Evolutionary conservation across 179 eudicot species (phyloP).

Genomic region (Beta corolliflora): DNA sequence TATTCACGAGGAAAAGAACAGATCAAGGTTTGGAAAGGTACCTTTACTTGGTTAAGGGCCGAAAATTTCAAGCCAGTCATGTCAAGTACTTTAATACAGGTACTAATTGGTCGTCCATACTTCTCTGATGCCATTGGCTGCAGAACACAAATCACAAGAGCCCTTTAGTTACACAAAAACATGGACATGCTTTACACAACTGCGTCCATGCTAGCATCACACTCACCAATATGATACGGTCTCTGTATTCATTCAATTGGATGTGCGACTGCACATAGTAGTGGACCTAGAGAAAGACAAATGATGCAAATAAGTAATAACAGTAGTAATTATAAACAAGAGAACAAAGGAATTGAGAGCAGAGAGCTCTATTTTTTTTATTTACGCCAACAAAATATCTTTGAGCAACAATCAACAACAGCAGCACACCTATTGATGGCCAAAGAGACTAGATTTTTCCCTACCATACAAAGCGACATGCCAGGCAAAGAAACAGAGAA

Average conservation of each 20-base stretch:
- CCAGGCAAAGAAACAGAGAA: not conserved
- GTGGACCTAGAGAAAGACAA: constrained; percentile 52
- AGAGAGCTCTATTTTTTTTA: not conserved
- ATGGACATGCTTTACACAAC: not conserved
- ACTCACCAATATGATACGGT: constrained; percentile 85
- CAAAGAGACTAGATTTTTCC: not conserved
- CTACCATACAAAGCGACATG: not conserved
- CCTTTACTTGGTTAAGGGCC: constrained; percentile 78
- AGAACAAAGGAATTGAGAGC: not conserved
- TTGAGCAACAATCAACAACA: not conserved
- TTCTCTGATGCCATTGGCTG: constrained; percentile 66
- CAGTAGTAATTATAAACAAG: not conserved
- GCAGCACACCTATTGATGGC: not conserved
- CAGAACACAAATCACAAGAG: constrained; percentile 20
- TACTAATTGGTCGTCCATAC: constrained; percentile 57
- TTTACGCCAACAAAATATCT: not conserved
- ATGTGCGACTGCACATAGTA: constrained; percentile 93
- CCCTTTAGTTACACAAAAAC: constrained; percentile 5
- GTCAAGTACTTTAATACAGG: constrained; percentile 71
- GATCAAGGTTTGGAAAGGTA: constrained; percentile 16
- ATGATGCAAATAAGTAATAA: constrained; percentile 4
- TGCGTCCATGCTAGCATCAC: not conserved
- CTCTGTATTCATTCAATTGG: constrained; percentile 96
- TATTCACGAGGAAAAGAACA: not conserved
- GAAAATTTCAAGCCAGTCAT: constrained; percentile 82